These are phyloP conservation scores for Xylaria nigripes DNA, from an alignment of 495 filamentous ascomycete genomes.

Conservation along the genomic window DNA sequence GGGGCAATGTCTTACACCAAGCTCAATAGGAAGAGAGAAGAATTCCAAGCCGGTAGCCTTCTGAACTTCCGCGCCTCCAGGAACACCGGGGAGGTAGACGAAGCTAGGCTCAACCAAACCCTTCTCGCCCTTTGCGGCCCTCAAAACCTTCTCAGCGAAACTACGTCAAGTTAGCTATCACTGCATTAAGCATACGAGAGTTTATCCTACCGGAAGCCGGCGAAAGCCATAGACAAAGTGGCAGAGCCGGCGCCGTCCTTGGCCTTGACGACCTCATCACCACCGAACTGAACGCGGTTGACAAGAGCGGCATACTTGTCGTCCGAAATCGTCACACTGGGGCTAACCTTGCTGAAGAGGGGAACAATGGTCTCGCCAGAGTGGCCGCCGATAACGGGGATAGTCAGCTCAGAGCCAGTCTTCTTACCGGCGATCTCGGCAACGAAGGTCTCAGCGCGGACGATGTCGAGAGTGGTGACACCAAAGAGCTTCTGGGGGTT, in stretches of 20 bases:
- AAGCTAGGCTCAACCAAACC: slow-evolving; percentile 90
- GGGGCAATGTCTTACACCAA: slow-evolving; percentile 61
- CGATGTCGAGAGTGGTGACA: slow-evolving; percentile 96
- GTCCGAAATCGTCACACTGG: slow-evolving; percentile 67
- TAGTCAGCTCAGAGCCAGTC: slow-evolving; percentile 68
- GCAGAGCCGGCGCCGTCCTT: slow-evolving; percentile 94
- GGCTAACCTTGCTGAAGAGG: slow-evolving; percentile 84
- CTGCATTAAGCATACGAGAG: neutral
- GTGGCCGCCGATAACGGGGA: slow-evolving; percentile 95
- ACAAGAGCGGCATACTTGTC: slow-evolving; percentile 82
- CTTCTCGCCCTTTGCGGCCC: slow-evolving; percentile 77
- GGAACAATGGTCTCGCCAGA: slow-evolving; percentile 97
- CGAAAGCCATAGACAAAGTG: slow-evolving; percentile 96
- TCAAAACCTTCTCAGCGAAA: slow-evolving; percentile 88
- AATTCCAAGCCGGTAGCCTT: slow-evolving; percentile 81
- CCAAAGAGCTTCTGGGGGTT: slow-evolving; percentile 90
- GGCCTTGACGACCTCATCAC: slow-evolving; percentile 96
- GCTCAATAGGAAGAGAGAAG: slow-evolving; percentile 92
- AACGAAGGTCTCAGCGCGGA: slow-evolving; percentile 95
- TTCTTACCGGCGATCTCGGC: slow-evolving; percentile 73
- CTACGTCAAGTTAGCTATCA: slow-evolving; percentile 35
- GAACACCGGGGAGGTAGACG: slow-evolving; percentile 84
- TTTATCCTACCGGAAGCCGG: slow-evolving; percentile 71
- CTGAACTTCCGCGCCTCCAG: slow-evolving; percentile 74
- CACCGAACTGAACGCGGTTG: slow-evolving; percentile 94